phyloP scores from a whole-genome alignment of 495 filamentous ascomycete species.

The Recurvomyces mirabilis region DNA sequence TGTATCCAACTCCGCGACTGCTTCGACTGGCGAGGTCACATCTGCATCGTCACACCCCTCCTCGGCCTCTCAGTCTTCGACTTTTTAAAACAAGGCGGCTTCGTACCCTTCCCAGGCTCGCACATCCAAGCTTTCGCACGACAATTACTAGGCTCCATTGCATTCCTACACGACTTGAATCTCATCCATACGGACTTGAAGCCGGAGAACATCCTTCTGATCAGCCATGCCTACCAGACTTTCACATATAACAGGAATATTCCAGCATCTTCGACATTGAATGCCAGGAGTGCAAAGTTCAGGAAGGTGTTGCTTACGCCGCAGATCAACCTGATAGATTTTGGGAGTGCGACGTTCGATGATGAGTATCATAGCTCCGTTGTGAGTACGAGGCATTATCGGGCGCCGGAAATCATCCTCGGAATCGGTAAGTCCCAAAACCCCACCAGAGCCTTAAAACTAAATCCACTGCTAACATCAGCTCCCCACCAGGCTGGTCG shows the following conservation, averaged over 20 bases:
- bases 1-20: slow-evolving; percentile 96
- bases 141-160: slow-evolving; percentile 94
- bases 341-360: slow-evolving; percentile 94
- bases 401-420: slow-evolving; percentile 93
- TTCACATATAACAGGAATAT: slow-evolving; percentile 95
- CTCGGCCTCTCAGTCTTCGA: slow-evolving; percentile 96
- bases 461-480: too few species aligned
- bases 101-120: slow-evolving; percentile 96
- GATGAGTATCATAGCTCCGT: slow-evolving; percentile 98
- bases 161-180: slow-evolving; percentile 94
- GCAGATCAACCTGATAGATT: slow-evolving; percentile 94
- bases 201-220: slow-evolving; percentile 94
- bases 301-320: slow-evolving; percentile 83
- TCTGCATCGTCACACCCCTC: slow-evolving; percentile 96
- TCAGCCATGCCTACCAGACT: slow-evolving; percentile 80
- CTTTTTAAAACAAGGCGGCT: slow-evolving; percentile 87
- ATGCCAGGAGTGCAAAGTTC: slow-evolving; percentile 66
- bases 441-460: too few species aligned
- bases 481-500: slow-evolving; percentile 68
- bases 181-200: slow-evolving; percentile 97
- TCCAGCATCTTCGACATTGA: slow-evolving; percentile 74
- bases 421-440: slow-evolving; percentile 55
- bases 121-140: slow-evolving; percentile 96
- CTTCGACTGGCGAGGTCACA: slow-evolving; percentile 95
- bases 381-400: slow-evolving; percentile 90